Percentiles rank a stretch among this genome's conserved stretches.
Evolutionary conservation across 441 rosid species (phyloP).

Genomic region (Caryocar brasiliense): DNA sequence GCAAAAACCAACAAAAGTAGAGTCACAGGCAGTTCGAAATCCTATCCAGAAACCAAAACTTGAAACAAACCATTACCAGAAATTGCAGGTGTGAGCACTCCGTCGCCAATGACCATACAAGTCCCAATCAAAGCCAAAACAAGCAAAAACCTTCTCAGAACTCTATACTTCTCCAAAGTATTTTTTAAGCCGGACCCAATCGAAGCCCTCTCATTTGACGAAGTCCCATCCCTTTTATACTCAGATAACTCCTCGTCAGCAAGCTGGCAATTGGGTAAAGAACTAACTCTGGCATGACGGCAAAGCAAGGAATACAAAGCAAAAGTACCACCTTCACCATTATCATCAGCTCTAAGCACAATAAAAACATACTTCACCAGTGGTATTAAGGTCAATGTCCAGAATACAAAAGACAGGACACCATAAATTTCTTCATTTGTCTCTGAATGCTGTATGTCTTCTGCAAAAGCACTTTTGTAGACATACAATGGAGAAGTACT

Average conservation of each 20-base stretch:
- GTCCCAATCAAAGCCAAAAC: conserved; percentile 43
- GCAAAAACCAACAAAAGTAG: conserved; percentile 5
- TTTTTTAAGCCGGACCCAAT: conserved; percentile 30
- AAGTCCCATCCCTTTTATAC: conserved; percentile 29
- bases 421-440: conserved; percentile 77
- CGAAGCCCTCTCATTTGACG: background rate
- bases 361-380: conserved; percentile 60
- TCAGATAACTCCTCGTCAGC: conserved; percentile 67
- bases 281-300: conserved; percentile 52
- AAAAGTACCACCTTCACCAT: conserved; percentile 73
- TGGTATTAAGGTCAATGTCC: conserved; percentile 61
- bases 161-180: conserved; percentile 32
- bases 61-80: conserved; percentile 29
- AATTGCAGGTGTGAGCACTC: conserved; percentile 44
- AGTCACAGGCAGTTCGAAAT: background rate
- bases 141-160: conserved; percentile 31
- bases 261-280: conserved; percentile 59
- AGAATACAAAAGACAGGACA: conserved; percentile 57
- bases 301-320: conserved; percentile 64
- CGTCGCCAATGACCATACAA: conserved; percentile 54
- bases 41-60: background rate
- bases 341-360: conserved; percentile 69
- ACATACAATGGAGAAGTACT: conserved; percentile 68
- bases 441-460: conserved; percentile 62
- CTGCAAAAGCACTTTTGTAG: conserved; percentile 58